A percentile compares a stretch with the other conserved stretches of the same genome.
Conservation (phyloP, 106 monocot genomes). For the Acorus calamus region DNA sequence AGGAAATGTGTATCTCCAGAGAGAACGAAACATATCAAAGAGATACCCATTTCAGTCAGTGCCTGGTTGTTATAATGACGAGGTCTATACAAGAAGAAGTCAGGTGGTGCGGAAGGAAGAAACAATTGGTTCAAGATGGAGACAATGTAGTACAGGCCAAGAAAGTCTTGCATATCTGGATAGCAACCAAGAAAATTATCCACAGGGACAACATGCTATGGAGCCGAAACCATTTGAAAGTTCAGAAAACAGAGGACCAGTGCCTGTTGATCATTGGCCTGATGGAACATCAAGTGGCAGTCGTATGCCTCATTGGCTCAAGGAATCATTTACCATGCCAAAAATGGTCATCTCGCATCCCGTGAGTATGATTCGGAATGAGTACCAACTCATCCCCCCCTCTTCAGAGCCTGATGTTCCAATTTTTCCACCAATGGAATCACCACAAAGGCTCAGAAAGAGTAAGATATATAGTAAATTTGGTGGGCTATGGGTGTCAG, state of each 20-base stretch:
- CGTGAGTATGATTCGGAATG: background rate
- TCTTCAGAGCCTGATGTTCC: constrained; percentile 12
- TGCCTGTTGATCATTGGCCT: background rate
- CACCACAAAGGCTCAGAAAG: constrained; percentile 27
- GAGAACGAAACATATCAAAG: constrained; percentile 4
- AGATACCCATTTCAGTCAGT: constrained; percentile 10
- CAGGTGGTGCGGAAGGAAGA: too few relatives aligned
- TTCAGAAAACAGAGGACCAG: background rate
- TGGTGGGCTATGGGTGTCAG: background rate
- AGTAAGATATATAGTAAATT: background rate
- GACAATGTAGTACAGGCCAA: too few relatives aligned
- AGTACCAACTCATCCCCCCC: background rate
- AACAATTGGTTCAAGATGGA: too few relatives aligned
- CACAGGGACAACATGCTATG: constrained; percentile 3
- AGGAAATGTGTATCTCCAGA: constrained; percentile 40
- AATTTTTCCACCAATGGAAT: constrained; percentile 11
- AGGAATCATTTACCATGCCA: constrained; percentile 21
- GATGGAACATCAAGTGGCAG: constrained; percentile 7
- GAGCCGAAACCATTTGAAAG: constrained; percentile 16
- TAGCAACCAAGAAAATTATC: too few relatives aligned
- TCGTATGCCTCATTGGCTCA: constrained; percentile 74
- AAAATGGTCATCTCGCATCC: background rate
- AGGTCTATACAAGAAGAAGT: too few relatives aligned
- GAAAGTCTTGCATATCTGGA: too few relatives aligned
- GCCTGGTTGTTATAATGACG: too few relatives aligned